Evolutionary conservation across 2,329 filamentous ascomycete genomes (phyloP).

Genomic region (Thelonectria olida): DNA sequence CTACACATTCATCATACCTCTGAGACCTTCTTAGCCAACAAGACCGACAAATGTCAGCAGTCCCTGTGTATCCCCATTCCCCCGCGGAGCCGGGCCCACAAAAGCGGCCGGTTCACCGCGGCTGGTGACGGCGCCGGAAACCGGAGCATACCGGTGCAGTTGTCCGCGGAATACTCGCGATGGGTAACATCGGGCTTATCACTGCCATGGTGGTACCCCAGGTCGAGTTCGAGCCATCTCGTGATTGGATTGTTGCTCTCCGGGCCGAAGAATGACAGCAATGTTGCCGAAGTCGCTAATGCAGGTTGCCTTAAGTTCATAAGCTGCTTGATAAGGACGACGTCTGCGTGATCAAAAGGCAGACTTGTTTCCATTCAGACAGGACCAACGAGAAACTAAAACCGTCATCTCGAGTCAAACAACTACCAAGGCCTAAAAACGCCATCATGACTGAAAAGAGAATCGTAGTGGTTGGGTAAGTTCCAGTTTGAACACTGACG

Average conservation of each 20-base stretch:
- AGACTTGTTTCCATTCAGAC: neutral
- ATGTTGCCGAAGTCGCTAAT: slow-evolving; percentile 12
- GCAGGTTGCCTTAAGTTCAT: too few species aligned
- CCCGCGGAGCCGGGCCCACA: slow-evolving; percentile 9
- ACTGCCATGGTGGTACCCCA: neutral
- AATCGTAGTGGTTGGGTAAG: slow-evolving; percentile 19
- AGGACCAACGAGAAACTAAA: neutral
- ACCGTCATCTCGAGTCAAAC: neutral
- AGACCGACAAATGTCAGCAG: too few species aligned
- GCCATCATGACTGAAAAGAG: slow-evolving; percentile 7
- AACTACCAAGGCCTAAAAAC: neutral
- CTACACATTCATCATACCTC: too few species aligned
- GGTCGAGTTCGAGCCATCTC: neutral
- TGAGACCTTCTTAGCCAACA: too few species aligned
- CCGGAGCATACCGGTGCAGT: slow-evolving; percentile 4
- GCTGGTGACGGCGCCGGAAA: neutral
- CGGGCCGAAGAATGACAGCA: neutral
- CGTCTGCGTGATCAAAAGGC: neutral
- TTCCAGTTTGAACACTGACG: neutral
- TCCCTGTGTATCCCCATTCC: neutral
- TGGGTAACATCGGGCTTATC: neutral
- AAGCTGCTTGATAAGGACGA: slow-evolving; percentile 10
- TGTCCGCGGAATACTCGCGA: slow-evolving; percentile 13
- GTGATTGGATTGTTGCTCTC: neutral
- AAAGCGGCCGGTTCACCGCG: slow-evolving; percentile 1